Base-by-base conservation (phyloP, 2,329 filamentous ascomycete species). In the Fusarium floridanum region DNA sequence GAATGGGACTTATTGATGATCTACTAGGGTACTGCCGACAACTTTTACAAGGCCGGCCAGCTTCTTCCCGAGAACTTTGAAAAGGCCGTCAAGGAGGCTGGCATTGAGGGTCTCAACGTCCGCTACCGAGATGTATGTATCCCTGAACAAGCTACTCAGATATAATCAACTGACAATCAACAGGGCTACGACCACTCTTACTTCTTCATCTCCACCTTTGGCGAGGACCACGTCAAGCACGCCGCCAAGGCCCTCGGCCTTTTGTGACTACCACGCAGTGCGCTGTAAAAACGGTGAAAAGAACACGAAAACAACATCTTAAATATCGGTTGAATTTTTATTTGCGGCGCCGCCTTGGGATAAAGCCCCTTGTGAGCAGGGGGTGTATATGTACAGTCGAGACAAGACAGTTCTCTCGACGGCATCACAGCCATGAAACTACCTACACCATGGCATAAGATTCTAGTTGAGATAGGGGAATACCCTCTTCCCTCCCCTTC, bases 101-200 rank as follows among this genome's bases (percentile, higher is more conserved):
- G 94, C 22, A 88, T 95, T 62, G 85, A 90, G 68, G 94, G 93
- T 11, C 85, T 98, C 72, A 90, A 90, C 64, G 85, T 98, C 73
- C 90, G 96, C 79, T 97, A 96, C 87, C 96, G 98, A 82, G 88
- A 93, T 72, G 91, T 91, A 78, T 82, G 88, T 67, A 27, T 22
- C 22, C 22, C 22, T 22, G 22, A 22, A 22, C 22, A 22, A 22
- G 22, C 22, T 22, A 22, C 22, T 22, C 22, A 22, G 22, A 22
- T 22, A 22, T 22, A 22, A 22, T 32, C 12, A 22, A 29, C 53
- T 65, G 14, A 64, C 20, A 9, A 6, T 41, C 5, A 6, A 6
- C 80, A 94, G 85, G 95, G 92, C 72, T 98, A 99, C 81, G 97
- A 99, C 83, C 97, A 99, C 85, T 97, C 95, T 72, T 99, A 99